Base-by-base conservation (phyloP, 768 basidiomycete species). In the Phaeotremella fagi region DNA sequence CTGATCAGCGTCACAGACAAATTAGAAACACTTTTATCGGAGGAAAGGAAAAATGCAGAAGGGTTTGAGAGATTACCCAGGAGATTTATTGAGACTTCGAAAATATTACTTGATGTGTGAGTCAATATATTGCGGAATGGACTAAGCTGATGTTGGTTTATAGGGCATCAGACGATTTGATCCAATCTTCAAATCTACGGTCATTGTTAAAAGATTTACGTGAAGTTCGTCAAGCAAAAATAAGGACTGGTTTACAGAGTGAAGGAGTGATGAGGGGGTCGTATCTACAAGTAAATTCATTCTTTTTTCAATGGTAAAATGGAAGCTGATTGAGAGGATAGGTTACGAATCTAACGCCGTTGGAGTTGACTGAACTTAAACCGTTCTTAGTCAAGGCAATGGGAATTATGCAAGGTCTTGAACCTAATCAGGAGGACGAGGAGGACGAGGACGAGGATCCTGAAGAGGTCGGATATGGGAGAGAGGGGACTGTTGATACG, bases 161-260 rank as follows among this genome's bases (percentile, higher is more conserved):
- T 52, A 97, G 94, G 0, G 92, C 94, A 0, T 80, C 89, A 7
- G 92, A 98, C 68, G 92, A 99, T 61, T 77, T 97, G 6, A 82
- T 85, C 49, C 83, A 84, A 52, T 83, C 91, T 3, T 90, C 95
- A 50, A 86, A 83, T 61, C 77, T 98, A 20, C 82, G 88, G 4
- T 84, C 85, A 4, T 75, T 98, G 1, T 80, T 98, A 18, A 92
- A 98, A 72, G 91, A 95, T 69, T 78, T 98, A n/a, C 85, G 92
- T 12, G 92, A 98, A 77, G 89, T 88, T 12, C 81, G 95, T 33
- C 94, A 97, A 72, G 87, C 91, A 6, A 99, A 99, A 70, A 85
- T 87, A 75, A 78, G 92, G 56, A 83, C 87, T 50, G 91, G 91
- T 79, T 76, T 98, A 1, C 79, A 80, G 55, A 82, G 57, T 25